phyloP scores from a whole-genome alignment of 306 rosid genomes.

The Clitoria ternatea region DNA sequence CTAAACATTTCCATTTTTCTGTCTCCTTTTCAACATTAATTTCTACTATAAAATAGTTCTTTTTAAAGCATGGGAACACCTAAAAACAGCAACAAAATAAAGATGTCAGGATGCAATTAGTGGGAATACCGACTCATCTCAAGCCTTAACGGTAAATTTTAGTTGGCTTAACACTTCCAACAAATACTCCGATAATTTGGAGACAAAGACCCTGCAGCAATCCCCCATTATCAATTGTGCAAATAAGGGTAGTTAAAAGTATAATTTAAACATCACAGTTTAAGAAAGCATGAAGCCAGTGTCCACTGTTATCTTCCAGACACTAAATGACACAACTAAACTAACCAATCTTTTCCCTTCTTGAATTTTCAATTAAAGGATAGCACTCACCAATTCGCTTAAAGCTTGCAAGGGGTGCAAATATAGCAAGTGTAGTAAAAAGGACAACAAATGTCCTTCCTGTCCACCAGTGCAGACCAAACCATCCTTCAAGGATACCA shows the following conservation, averaged over 20 bases:
- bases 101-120: background rate
- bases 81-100: background rate
- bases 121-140: background rate
- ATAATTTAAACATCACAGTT: background rate
- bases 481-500: constrained; percentile 91
- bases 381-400: constrained; percentile 67
- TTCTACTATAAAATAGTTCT: background rate
- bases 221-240: constrained; percentile 1
- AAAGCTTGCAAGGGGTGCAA: constrained; percentile 77
- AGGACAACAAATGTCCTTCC: constrained; percentile 60
- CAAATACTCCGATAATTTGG: constrained; percentile 1
- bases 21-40: background rate
- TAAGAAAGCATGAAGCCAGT: background rate
- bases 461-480: constrained; percentile 89
- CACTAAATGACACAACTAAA: background rate
- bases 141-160: background rate
- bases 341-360: background rate
- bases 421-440: constrained; percentile 58
- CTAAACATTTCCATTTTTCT: background rate
- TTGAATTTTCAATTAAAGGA: background rate
- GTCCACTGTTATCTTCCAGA: background rate
- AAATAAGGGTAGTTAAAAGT: background rate
- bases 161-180: background rate
- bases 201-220: background rate
- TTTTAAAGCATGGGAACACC: background rate